Percentiles rank a stretch among this genome's conserved stretches.
These are phyloP conservation scores for Malassezia nana DNA, from an alignment of 1,284 basidiomycete genomes.

Conservation along the genomic window DNA sequence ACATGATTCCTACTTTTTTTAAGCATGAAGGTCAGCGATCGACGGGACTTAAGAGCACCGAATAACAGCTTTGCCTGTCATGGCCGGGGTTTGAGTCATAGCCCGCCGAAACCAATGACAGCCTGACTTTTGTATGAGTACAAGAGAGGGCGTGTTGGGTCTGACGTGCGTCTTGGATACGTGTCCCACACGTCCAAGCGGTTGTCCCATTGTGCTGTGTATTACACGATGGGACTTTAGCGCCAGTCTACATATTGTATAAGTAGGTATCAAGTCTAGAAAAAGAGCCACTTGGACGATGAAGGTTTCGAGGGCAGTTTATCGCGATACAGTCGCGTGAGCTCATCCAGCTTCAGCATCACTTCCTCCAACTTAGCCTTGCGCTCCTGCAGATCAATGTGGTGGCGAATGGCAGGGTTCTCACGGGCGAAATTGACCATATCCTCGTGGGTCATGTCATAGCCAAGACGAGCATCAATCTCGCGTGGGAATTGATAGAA, in stretches of 20 bases:
- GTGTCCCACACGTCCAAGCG: constrained; percentile 9
- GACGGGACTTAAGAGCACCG: constrained; percentile 24
- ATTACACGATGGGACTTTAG: not conserved
- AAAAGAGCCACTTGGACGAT: constrained; percentile 33
- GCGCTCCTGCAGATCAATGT: constrained; percentile 89
- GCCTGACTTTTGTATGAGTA: constrained; percentile 8
- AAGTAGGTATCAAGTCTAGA: constrained; percentile 20
- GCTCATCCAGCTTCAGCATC: constrained; percentile 45
- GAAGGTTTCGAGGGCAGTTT: constrained; percentile 20
- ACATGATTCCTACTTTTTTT: not conserved
- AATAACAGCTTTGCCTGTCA: constrained; percentile 4
- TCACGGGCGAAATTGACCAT: constrained; percentile 83
- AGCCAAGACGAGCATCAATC: constrained; percentile 86
- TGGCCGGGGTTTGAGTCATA: constrained; percentile 23
- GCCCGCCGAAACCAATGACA: constrained; percentile 15
- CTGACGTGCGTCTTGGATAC: constrained; percentile 2
- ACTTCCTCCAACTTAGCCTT: constrained; percentile 73
- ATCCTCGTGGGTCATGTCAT: constrained; percentile 76
- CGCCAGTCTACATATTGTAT: constrained; percentile 5
- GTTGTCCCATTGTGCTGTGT: not conserved
- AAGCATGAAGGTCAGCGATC: not conserved
- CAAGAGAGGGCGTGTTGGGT: constrained; percentile 6
- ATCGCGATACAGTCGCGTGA: constrained; percentile 48
- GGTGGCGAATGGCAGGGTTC: constrained; percentile 72
- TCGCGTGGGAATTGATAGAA: constrained; percentile 98